Conservation (phyloP, 768 basidiomycete species). For the Agaricus sinodeliciosus region DNA sequence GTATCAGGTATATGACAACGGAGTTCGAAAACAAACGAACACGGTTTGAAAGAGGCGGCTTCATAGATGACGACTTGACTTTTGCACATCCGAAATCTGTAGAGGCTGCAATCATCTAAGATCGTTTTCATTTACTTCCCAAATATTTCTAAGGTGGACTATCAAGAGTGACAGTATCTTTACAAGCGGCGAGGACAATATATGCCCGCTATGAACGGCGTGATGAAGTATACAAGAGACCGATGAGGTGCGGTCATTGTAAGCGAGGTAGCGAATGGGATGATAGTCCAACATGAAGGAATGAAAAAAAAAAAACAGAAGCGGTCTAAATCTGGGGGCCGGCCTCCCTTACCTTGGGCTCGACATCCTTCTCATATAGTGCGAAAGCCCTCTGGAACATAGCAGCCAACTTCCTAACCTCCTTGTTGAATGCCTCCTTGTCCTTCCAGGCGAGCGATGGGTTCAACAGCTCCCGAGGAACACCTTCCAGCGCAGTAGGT, state of each 20-base stretch:
- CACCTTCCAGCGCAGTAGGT: slow-evolving; percentile 77
- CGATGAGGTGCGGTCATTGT: not conserved
- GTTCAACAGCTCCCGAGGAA: slow-evolving; percentile 88
- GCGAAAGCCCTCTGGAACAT: slow-evolving; percentile 97
- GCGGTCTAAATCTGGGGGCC: slow-evolving; percentile 52
- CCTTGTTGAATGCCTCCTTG: slow-evolving; percentile 84
- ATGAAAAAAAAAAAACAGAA: not conserved
- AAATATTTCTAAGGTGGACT: no score
- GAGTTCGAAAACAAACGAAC: no score
- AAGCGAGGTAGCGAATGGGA: not conserved
- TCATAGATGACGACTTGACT: no score
- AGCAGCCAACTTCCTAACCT: slow-evolving; percentile 79
- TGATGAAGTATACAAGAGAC: not conserved
- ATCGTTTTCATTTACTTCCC: not conserved
- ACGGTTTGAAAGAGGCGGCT: no score
- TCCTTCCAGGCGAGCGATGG: slow-evolving; percentile 83
- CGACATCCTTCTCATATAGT: slow-evolving; percentile 84
- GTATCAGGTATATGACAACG: no score
- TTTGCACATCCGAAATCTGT: no score
- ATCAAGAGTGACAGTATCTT: no score
- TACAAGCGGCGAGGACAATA: no score
- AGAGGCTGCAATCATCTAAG: no score
- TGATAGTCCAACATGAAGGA: not conserved
- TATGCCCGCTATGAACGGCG: not conserved
- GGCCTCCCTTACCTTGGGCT: slow-evolving; percentile 71